Base-by-base conservation (phyloP, 2,329 filamentous ascomycete species). In the Coleophoma crateriformis region DNA sequence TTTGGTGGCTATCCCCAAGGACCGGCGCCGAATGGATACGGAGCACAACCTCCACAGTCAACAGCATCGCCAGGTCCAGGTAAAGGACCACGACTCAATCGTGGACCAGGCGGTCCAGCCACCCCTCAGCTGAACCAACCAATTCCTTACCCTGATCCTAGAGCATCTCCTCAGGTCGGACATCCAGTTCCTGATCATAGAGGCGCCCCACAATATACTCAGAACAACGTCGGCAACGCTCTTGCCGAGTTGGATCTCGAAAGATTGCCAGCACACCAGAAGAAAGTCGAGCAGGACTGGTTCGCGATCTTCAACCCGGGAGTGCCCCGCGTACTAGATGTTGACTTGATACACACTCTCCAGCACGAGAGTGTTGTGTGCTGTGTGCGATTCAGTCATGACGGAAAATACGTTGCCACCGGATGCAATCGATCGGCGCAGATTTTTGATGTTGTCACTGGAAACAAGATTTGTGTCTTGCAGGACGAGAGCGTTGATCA, bases 391-490 rank as follows among this genome's bases (percentile, higher is more conserved):
- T 99, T 99, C 76, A 97, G 92, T 67, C 82, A 88, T 49, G 94
- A 99, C 64, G 94, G 94, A 59, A 91, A 95, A 65, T 96, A 89
- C 60, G 88, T 99, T 49, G 94, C 94, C 7, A 99, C 94, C 5
- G 94, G 94, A 40, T 97, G 94, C 77, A 99, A 99, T 70, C 79
- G 91, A 56, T 96, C 90, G n/a, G 94, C 94, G n/a, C 92, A 97
- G 70, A 99, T 99, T 61, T 99, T 94, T 68, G 94, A 99, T 58
- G 92, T 97, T 39, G 78, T 82, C 61, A 87, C 82, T 14, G 94
- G 94, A 49, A 82, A 89, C 59, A 94, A 92, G 67, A 84, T 97
- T 47, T 94, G 89, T 58, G 86, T 94, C 51, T 76, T 97, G 33
- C 90, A 96, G 68, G 94, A 99, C 61, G 87, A 92, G 60, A 86